Evolutionary conservation across 2,329 filamentous ascomycete species (phyloP), one percentile per base, ranked within the genome.

Genomic region (Venturia oleaginea): DNA sequence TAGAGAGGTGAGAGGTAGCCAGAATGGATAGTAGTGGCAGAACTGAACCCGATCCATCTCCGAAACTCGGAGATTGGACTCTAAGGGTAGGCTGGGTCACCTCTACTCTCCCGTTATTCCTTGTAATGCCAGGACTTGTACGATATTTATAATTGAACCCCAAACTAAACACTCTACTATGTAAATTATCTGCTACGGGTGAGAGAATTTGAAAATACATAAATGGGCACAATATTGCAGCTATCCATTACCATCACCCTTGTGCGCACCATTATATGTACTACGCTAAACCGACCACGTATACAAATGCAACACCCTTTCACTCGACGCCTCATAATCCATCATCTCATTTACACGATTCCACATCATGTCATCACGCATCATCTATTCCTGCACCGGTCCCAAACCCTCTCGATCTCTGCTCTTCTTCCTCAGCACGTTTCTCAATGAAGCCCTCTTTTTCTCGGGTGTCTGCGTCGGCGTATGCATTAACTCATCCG

Each of bases 371-470:
- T 10, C 43, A 17, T 17, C 27, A 3, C 10, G 19, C 24, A 57
- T n/a, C n/a, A n/a, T 8, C 24, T 34, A 57, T n/a, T 57, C 51
- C 51, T 34, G 27, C 13, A 57, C 51, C 27, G 51, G 15, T 2
- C 51, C 51, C 51, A 57, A 57, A 22, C 30, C 51, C 3, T 57
- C 51, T 10, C 27, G 27, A 13, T 57, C 51, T 22, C 51, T 57
- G 37, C 60, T 62, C 42, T 62, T 62, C 43, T 42, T 63, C 22
- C 51, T 54, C 13, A 63, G 17, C 27, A 63, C 51, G 43, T 63
- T 63, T 48, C 34, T 63, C 32, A 63, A 42, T 19, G 46, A 32
- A 10, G 17, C 7, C 13, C 32, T 51, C 62, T 42, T 63, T 30
- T 63, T 63, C 62, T 63, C 62, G 13, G 46, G 46, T 17, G 46